A percentile compares a stretch with the other conserved stretches of the same genome.
phyloP scores from a whole-genome alignment of 1,139 yeast genomes.

The Hanseniaspora sp. region DNA sequence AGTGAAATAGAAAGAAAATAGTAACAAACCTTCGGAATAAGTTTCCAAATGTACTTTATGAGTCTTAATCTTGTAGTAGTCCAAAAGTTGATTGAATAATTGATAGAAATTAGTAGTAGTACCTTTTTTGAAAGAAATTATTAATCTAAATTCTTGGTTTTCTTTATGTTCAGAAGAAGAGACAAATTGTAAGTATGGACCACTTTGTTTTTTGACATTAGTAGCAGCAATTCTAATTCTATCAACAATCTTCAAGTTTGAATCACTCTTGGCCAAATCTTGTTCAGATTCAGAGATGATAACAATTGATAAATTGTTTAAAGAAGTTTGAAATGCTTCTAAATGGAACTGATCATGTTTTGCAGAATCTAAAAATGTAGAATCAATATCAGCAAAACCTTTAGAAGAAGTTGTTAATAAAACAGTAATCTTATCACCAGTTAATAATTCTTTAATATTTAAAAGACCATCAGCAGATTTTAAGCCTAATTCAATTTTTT shows the following conservation, averaged over 20 bases:
- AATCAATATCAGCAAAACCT: conserved; percentile 55
- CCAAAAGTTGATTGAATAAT: conserved; percentile 77
- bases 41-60: conserved; percentile 91
- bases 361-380: conserved; percentile 73
- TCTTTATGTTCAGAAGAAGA: conserved; percentile 58
- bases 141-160: conserved; percentile 57
- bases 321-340: conserved; percentile 8
- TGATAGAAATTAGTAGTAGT: conserved; percentile 81
- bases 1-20: conserved; percentile 75
- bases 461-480: conserved; percentile 39
- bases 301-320: conserved; percentile 28
- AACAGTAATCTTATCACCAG: neutral
- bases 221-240: conserved; percentile 25
- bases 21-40: conserved; percentile 66
- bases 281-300: conserved; percentile 84
- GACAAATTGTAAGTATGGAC: conserved; percentile 85
- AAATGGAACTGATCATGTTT: conserved; percentile 5
- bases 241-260: conserved; percentile 38
- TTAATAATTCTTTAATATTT: neutral
- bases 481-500: conserved; percentile 76
- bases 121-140: conserved; percentile 78
- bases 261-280: conserved; percentile 33
- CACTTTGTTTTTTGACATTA: conserved; percentile 55
- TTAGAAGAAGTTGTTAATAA: conserved; percentile 36
- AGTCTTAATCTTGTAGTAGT: conserved; percentile 75